These are phyloP conservation scores for Wolfiporia cocos DNA, from an alignment of 1,284 basidiomycete genomes.

Conservation along the genomic window DNA sequence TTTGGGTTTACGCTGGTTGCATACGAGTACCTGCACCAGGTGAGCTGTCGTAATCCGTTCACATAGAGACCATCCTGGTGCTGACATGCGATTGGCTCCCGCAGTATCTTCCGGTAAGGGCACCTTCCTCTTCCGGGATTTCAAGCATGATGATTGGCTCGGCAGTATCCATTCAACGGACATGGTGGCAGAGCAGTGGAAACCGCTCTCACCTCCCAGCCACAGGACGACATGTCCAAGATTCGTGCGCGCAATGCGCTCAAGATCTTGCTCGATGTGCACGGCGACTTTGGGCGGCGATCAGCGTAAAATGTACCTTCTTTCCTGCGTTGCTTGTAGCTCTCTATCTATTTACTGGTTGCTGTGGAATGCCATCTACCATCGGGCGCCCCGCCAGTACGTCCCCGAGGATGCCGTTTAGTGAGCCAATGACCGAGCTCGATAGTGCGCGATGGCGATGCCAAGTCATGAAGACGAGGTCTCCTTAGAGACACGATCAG, in stretches of 20 bases:
- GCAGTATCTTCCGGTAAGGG: slow-evolving; percentile 67
- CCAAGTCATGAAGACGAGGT: slow-evolving; percentile 12
- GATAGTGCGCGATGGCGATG: slow-evolving; percentile 2
- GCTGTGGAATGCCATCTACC: slow-evolving; percentile 7
- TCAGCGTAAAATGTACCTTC: slow-evolving; percentile 6
- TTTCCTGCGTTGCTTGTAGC: not conserved
- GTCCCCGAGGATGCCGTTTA: not conserved
- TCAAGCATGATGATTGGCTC: slow-evolving; percentile 18
- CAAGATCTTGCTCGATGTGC: slow-evolving; percentile 80
- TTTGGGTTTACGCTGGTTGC: slow-evolving; percentile 93
- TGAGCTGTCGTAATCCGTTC: slow-evolving; percentile 21
- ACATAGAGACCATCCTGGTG: slow-evolving; percentile 12
- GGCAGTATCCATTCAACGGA: slow-evolving; percentile 74
- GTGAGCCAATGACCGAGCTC: slow-evolving; percentile 21
- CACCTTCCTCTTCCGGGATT: slow-evolving; percentile 14
- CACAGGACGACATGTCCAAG: slow-evolving; percentile 81
- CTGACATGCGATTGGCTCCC: slow-evolving; percentile 11
- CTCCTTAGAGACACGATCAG: slow-evolving; percentile 31
- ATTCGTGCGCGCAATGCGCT: slow-evolving; percentile 92
- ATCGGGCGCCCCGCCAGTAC: slow-evolving; percentile 8
- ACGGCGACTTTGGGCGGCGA: slow-evolving; percentile 62
- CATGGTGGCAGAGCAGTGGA: slow-evolving; percentile 52
- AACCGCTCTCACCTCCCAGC: slow-evolving; percentile 63
- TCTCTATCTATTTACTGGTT: slow-evolving; percentile 4
- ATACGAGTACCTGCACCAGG: slow-evolving; percentile 79